phyloP scores from a whole-genome alignment of 768 basidiomycete species.

The Suillus variegatus region DNA sequence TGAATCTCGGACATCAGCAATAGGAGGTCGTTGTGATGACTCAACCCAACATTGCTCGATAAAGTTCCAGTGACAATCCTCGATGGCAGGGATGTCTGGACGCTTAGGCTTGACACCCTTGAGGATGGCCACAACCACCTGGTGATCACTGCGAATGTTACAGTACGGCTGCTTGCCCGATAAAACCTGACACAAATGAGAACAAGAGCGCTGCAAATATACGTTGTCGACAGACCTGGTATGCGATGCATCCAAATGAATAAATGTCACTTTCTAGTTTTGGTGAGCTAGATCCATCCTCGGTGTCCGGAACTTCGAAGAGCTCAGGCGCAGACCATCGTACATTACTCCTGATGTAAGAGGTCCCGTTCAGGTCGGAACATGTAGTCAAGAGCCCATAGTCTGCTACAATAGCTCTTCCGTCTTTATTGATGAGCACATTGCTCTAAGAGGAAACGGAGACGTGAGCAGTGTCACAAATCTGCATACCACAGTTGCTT shows the following conservation, averaged over 20 bases:
- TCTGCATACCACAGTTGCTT: neutral
- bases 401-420: neutral
- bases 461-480: neutral
- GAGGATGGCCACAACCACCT: constrained; percentile 14
- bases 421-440: neutral
- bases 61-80: constrained; percentile 41
- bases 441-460: neutral
- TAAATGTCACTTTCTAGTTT: neutral
- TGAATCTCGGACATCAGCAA: neutral
- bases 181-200: neutral
- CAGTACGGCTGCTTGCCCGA: neutral
- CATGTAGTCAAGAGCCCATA: neutral
- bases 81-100: constrained; percentile 38
- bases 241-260: neutral
- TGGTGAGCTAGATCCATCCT: neutral
- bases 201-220: neutral
- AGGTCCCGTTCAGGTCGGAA: neutral
- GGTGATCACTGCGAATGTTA: constrained; percentile 5
- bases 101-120: constrained; percentile 2
- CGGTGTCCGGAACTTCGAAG: constrained; percentile 20
- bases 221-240: neutral
- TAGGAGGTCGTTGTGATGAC: neutral
- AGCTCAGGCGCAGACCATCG: constrained; percentile 34
- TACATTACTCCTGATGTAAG: constrained; percentile 24
- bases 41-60: constrained; percentile 40